Conservation (phyloP, 495 filamentous ascomycete genomes). For the Bathelium albidoporum region DNA sequence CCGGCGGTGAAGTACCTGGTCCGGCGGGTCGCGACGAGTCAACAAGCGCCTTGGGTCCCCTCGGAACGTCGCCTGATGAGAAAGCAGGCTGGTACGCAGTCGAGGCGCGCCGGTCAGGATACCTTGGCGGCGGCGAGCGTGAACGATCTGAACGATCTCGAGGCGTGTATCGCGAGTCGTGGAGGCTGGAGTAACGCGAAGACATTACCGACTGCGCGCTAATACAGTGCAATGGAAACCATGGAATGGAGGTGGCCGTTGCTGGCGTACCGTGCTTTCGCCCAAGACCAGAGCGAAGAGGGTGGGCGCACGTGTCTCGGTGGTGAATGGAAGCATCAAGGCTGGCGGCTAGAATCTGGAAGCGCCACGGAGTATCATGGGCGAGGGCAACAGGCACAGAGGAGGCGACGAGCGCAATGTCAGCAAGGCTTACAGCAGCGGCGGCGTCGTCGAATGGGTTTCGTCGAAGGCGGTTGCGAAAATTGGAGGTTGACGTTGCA, state of each 20-base stretch:
- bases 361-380: neutral
- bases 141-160: slow-evolving; percentile 53
- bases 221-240: neutral
- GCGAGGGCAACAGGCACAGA: neutral
- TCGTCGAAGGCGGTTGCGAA: neutral
- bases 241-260: neutral
- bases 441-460: neutral
- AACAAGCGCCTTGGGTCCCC: slow-evolving; percentile 33
- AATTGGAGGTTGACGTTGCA: slow-evolving; percentile 3
- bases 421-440: neutral
- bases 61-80: slow-evolving; percentile 27
- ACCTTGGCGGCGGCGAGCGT: slow-evolving; percentile 47
- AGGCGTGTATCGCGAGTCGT: slow-evolving; percentile 27
- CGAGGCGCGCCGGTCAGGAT: slow-evolving; percentile 39
- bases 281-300: neutral
- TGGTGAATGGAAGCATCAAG: neutral
- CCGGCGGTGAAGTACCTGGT: slow-evolving; percentile 4
- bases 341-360: neutral
- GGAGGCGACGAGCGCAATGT: neutral
- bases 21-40: slow-evolving; percentile 4
- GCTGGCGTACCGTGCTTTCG: neutral
- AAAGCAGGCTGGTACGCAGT: slow-evolving; percentile 36
- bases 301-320: neutral
- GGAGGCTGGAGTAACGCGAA: slow-evolving; percentile 15
- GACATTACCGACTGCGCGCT: slow-evolving; percentile 10